These are phyloP conservation scores for Sphagnum contortum DNA, from an alignment of 225 moss, liverwort and hornwort species.

Conservation along the genomic window DNA sequence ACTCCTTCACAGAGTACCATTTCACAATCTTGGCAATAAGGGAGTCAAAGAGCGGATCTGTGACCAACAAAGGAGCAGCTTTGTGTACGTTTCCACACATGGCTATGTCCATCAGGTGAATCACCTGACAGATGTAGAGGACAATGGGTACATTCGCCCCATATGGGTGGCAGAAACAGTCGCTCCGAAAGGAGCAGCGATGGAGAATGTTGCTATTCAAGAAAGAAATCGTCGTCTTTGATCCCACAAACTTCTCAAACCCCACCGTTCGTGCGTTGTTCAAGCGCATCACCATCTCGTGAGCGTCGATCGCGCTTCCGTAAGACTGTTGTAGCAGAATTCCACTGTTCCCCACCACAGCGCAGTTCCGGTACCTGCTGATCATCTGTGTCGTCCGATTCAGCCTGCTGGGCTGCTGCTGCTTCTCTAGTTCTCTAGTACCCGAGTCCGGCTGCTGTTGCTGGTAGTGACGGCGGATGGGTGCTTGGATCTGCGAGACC, in stretches of 20 bases:
- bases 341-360: slow-evolving; percentile 69
- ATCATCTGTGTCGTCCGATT: background rate
- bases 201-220: slow-evolving; percentile 64
- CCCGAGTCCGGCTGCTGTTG: background rate
- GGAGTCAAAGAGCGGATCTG: slow-evolving; percentile 48
- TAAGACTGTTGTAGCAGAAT: slow-evolving; percentile 32
- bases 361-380: slow-evolving; percentile 33
- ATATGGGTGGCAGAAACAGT: slow-evolving; percentile 53
- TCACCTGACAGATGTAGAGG: slow-evolving; percentile 47
- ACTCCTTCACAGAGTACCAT: slow-evolving; percentile 56
- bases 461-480: slow-evolving; percentile 26
- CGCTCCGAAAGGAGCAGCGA: slow-evolving; percentile 32
- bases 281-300: slow-evolving; percentile 56
- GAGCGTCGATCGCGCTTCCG: slow-evolving; percentile 49
- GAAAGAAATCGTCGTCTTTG: slow-evolving; percentile 48
- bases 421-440: background rate
- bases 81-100: slow-evolving; percentile 18
- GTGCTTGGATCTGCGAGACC: slow-evolving; percentile 26
- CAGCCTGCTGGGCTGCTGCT: background rate
- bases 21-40: slow-evolving; percentile 44
- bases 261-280: slow-evolving; percentile 45
- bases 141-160: slow-evolving; percentile 32
- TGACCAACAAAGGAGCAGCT: slow-evolving; percentile 45
- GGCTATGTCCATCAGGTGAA: slow-evolving; percentile 57
- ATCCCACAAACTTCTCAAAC: slow-evolving; percentile 42